phyloP scores from a whole-genome alignment of 2,329 filamentous ascomycete genomes.

The Hirsutella rhossiliensis region DNA sequence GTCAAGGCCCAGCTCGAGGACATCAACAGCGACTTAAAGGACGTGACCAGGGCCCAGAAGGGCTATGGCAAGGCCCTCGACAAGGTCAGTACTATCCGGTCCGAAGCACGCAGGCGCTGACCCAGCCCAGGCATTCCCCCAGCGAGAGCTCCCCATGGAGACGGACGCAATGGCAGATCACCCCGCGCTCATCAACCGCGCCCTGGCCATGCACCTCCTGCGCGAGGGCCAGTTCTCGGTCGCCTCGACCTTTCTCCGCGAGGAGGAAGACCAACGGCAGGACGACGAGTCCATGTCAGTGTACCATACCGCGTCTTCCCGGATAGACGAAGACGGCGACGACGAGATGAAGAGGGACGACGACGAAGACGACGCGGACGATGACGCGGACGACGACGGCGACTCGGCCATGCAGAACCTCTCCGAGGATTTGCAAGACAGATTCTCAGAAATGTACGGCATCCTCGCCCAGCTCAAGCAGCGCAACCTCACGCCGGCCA shows the following conservation, averaged over 20 bases:
- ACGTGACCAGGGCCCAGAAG: conserved; percentile 69
- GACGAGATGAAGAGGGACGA: conserved; percentile 18
- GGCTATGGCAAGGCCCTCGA: conserved; percentile 79
- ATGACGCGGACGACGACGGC: conserved; percentile 10
- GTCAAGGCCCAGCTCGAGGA: conserved; percentile 70
- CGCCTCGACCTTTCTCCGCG: conserved; percentile 71
- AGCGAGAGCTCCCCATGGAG: conserved; percentile 59
- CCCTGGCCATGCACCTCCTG: conserved; percentile 91
- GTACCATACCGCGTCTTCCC: conserved; percentile 7
- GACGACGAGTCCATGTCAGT: conserved; percentile 6
- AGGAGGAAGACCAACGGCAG: conserved; percentile 37
- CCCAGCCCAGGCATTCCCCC: conserved; percentile 22
- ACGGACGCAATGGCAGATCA: conserved; percentile 71
- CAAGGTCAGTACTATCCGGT: conserved; percentile 41
- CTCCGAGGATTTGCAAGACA: conserved; percentile 51
- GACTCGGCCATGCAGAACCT: conserved; percentile 14
- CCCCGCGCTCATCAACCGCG: conserved; percentile 71
- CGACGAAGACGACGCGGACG: conserved; percentile 8
- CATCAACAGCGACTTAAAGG: conserved; percentile 70
- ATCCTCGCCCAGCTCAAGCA: conserved; percentile 70
- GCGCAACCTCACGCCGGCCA: conserved; percentile 69
- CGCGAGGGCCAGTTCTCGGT: conserved; percentile 89
- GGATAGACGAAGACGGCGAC: conserved; percentile 18
- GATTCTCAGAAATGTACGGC: conserved; percentile 83
- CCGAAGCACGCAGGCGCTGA: conserved; percentile 7